Percentiles rank a stretch among this genome's conserved stretches.
Conservation (phyloP, 2,329 filamentous ascomycete genomes). For the Ceratocystis alfenasii region DNA sequence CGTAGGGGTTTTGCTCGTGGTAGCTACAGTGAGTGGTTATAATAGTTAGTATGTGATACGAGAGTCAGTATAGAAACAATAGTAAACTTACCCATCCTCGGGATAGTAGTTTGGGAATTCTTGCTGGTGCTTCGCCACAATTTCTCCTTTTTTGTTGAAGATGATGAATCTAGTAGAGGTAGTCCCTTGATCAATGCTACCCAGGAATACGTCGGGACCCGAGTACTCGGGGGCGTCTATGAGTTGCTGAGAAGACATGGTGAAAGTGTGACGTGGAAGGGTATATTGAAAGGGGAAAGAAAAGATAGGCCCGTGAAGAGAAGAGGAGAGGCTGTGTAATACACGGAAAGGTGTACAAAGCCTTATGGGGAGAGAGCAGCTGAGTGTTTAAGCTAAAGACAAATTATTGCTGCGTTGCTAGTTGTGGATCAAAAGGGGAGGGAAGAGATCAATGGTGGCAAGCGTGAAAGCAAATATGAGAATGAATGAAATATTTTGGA, state of each 20-base stretch:
- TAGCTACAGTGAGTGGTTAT: slow-evolving; percentile 42
- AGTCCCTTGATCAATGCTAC: slow-evolving; percentile 82
- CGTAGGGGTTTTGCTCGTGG: slow-evolving; percentile 78
- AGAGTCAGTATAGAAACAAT: slow-evolving; percentile 5
- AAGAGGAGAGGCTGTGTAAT: not conserved
- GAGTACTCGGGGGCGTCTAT: slow-evolving; percentile 2
- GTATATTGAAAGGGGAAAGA: not conserved
- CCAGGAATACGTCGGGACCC: slow-evolving; percentile 45
- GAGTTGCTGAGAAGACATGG: not conserved
- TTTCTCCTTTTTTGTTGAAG: slow-evolving; percentile 67
- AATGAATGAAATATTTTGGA: slow-evolving; percentile 2
- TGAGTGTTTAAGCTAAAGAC: not conserved
- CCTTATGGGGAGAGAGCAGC: not conserved
- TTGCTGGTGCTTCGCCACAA: slow-evolving; percentile 71
- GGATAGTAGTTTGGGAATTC: slow-evolving; percentile 80
- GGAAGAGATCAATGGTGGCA: not conserved
- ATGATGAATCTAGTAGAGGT: slow-evolving; percentile 84
- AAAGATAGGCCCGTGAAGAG: not conserved
- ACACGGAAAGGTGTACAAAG: slow-evolving; percentile 6
- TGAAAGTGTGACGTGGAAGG: not conserved
- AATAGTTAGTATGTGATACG: slow-evolving; percentile 2
- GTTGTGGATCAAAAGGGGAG: not conserved
- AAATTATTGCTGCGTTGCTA: not conserved
- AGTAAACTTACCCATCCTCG: slow-evolving; percentile 58
- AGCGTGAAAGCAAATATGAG: not conserved